A percentile compares a stretch with the other conserved stretches of the same genome.
Evolutionary conservation across 192 early-diverging fungal genomes (phyloP).

Genomic region (Mortierella claussenii): DNA sequence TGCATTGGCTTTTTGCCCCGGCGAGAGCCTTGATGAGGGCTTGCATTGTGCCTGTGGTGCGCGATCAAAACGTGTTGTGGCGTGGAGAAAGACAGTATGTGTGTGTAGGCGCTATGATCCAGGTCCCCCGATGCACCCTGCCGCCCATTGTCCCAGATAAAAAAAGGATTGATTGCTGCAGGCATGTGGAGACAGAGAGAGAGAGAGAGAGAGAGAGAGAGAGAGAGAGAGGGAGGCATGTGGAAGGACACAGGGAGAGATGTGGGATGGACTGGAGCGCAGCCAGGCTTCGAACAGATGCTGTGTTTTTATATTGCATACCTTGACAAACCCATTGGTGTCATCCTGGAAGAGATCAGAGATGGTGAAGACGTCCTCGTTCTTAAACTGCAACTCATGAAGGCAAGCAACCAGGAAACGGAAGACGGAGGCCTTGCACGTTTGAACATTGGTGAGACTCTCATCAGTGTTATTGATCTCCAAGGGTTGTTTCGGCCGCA

Average conservation of each 20-base stretch:
- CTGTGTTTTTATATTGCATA: slow-evolving; percentile 37
- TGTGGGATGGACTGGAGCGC: background rate
- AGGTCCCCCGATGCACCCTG: too few species aligned
- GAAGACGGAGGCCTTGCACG: slow-evolving; percentile 86
- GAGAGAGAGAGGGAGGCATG: too few species aligned
- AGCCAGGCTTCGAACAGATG: too few species aligned
- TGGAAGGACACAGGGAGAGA: too few species aligned
- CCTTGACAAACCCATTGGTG: slow-evolving; percentile 97
- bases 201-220: slow-evolving; percentile 1
- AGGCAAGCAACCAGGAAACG: slow-evolving; percentile 88
- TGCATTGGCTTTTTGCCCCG: too few species aligned
- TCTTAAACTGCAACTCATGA: slow-evolving; percentile 72
- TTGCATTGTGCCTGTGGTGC: too few species aligned
- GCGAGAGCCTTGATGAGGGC: too few species aligned
- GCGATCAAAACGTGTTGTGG: too few species aligned
- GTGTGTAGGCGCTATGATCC: too few species aligned
- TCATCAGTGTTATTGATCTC: slow-evolving; percentile 57
- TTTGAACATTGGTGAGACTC: slow-evolving; percentile 62
- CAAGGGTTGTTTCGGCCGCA: slow-evolving; percentile 68
- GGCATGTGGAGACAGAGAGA: background rate
- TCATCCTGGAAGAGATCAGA: slow-evolving; percentile 93
- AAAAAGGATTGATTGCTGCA: too few species aligned
- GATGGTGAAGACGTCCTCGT: slow-evolving; percentile 86
- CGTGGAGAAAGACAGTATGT: too few species aligned
- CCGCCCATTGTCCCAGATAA: too few species aligned